phyloP scores from a whole-genome alignment of 1,284 basidiomycete genomes.

The Tilletia caries region DNA sequence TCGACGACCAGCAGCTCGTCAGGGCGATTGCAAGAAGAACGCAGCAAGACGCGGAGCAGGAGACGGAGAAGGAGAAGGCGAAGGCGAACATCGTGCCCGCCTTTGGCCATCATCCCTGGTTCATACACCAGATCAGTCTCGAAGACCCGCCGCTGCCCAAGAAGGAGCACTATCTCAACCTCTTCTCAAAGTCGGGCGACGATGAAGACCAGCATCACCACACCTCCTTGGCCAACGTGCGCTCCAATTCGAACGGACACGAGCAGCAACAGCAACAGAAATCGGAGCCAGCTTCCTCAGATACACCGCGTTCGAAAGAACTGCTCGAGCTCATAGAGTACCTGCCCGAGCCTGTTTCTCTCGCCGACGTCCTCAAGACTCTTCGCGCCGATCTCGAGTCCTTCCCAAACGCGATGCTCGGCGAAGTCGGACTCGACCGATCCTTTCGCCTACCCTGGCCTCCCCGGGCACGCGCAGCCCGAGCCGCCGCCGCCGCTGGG shows the following conservation, averaged over 20 bases:
- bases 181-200: slow-evolving; percentile 22
- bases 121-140: slow-evolving; percentile 40
- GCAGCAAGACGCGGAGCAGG: not conserved
- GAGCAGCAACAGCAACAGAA: not conserved
- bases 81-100: slow-evolving; percentile 6
- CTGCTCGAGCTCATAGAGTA: slow-evolving; percentile 28
- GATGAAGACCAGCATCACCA: not conserved
- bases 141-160: slow-evolving; percentile 22
- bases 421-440: slow-evolving; percentile 48
- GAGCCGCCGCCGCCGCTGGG: slow-evolving; percentile 16
- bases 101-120: slow-evolving; percentile 46
- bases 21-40: slow-evolving; percentile 24
- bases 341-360: slow-evolving; percentile 35
- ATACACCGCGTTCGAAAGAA: slow-evolving; percentile 19
- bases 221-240: not conserved
- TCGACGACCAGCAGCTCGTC: slow-evolving; percentile 39
- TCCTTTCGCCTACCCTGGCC: slow-evolving; percentile 39
- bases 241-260: not conserved
- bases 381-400: slow-evolving; percentile 27
- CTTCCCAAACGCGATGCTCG: slow-evolving; percentile 39
- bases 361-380: slow-evolving; percentile 23
- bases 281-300: no score
- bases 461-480: slow-evolving; percentile 14
- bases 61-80: not conserved
- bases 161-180: slow-evolving; percentile 29